These are phyloP conservation scores for Penicillium odoratum DNA, from an alignment of 495 filamentous ascomycete species.

Conservation along the genomic window DNA sequence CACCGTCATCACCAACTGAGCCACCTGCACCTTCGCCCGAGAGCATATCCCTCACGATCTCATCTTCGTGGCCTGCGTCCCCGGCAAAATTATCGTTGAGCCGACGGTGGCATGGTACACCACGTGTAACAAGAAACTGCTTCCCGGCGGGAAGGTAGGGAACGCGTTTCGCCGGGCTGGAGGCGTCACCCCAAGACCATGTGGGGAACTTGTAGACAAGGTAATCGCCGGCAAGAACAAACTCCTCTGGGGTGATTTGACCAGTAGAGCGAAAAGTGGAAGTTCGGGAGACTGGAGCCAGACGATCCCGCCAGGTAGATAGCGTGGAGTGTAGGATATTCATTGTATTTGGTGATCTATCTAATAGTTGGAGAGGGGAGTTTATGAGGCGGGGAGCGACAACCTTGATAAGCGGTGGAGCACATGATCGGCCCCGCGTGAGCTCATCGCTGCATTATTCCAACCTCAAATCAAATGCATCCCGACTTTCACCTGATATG, in stretches of 20 bases:
- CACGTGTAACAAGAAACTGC: conserved; percentile 92
- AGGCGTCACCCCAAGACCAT: conserved; percentile 95
- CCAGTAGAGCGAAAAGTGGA: conserved; percentile 93
- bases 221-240: conserved; percentile 93
- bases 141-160: conserved; percentile 83
- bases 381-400: conserved; percentile 13
- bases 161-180: conserved; percentile 71
- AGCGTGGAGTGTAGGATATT: conserved; percentile 76
- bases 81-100: conserved; percentile 93
- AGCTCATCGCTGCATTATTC: conserved; percentile 13
- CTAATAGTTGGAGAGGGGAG: conserved; percentile 12
- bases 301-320: conserved; percentile 83
- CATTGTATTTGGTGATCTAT: conserved; percentile 31
- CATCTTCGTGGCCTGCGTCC: conserved; percentile 79
- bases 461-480: not conserved
- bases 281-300: conserved; percentile 81
- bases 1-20: conserved; percentile 58
- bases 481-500: conserved; percentile 10
- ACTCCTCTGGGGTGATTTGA: conserved; percentile 97
- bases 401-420: conserved; percentile 33
- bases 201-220: conserved; percentile 99
- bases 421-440: conserved; percentile 37
- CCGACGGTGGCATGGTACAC: conserved; percentile 87
- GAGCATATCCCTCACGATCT: conserved; percentile 76
- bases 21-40: conserved; percentile 53